A percentile compares a stretch with the other conserved stretches of the same genome.
phyloP scores from a whole-genome alignment of 306 rosid genomes.

The Gleditsia sinensis region DNA sequence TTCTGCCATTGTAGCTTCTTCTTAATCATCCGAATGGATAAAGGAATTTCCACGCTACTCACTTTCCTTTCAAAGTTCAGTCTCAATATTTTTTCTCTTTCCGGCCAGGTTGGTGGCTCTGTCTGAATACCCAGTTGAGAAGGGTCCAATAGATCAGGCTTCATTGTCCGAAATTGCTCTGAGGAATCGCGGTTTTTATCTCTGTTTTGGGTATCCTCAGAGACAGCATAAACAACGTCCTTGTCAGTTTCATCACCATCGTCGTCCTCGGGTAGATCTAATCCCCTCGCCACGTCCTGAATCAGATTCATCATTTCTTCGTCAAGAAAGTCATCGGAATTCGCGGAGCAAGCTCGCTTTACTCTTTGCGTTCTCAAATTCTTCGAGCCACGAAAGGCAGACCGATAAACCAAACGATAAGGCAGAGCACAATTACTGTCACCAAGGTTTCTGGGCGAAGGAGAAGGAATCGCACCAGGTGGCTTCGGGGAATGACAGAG shows the following conservation, averaged over 20 bases:
- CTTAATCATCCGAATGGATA: constrained; percentile 62
- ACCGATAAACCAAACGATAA: constrained; percentile 17
- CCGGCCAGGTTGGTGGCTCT: constrained; percentile 68
- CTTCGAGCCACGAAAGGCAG: constrained; percentile 18
- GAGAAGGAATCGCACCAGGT: constrained; percentile 28
- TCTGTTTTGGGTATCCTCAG: constrained; percentile 6
- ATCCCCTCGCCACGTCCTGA: no score
- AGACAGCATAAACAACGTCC: constrained; percentile 27
- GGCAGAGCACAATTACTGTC: constrained; percentile 24
- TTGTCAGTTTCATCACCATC: constrained; percentile 20
- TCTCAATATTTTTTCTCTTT: constrained; percentile 50
- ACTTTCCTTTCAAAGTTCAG: constrained; percentile 50
- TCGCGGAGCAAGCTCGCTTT: constrained; percentile 35
- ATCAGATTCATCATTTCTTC: constrained; percentile 37
- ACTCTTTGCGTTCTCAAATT: constrained; percentile 27
- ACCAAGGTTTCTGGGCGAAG: constrained; percentile 21
- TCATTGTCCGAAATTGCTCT: constrained; percentile 22
- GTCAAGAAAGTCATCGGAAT: constrained; percentile 39
- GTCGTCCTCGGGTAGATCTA: neutral
- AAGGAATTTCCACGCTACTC: constrained; percentile 51
- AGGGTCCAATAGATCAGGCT: constrained; percentile 50
- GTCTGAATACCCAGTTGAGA: constrained; percentile 57
- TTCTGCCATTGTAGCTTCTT: constrained; percentile 53
- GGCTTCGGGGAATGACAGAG: constrained; percentile 28
- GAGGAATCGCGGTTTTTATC: constrained; percentile 9